Conservation (phyloP, 768 basidiomycete species). For the Xanthoconium stramineum region DNA sequence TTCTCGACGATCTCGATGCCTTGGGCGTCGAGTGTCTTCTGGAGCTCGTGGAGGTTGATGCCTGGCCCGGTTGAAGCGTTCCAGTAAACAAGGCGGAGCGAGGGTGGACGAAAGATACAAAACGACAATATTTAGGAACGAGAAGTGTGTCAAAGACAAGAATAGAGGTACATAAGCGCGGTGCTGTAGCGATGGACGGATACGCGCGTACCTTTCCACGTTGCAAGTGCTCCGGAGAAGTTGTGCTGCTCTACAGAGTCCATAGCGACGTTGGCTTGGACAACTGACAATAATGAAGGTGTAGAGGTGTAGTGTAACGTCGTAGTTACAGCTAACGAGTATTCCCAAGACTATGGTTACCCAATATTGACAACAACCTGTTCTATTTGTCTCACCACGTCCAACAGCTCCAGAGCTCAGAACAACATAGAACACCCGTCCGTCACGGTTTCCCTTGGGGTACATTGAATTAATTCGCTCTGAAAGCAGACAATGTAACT, state of each 20-base stretch:
- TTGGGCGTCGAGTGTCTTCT: constrained; percentile 89
- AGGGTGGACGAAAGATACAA: not conserved
- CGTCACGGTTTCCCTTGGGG: constrained; percentile 4
- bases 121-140: not conserved
- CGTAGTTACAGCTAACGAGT: too few relatives aligned
- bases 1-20: constrained; percentile 96
- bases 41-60: constrained; percentile 85
- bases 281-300: not conserved
- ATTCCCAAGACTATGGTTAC: too few relatives aligned
- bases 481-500: too few relatives aligned
- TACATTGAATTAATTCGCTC: too few relatives aligned
- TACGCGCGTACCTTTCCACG: constrained; percentile 76
- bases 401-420: constrained; percentile 14
- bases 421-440: constrained; percentile 6
- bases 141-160: not conserved
- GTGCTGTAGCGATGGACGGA: not conserved
- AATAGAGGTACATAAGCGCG: constrained; percentile 1
- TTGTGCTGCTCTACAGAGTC: constrained; percentile 56
- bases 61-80: constrained; percentile 40
- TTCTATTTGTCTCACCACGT: constrained; percentile 17
- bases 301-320: not conserved
- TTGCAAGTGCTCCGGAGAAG: constrained; percentile 87
- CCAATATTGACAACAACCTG: too few relatives aligned
- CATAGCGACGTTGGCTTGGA: constrained; percentile 12
- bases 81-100: not conserved